Evolutionary conservation across 768 basidiomycete genomes (phyloP), one percentile per base, ranked within the genome.

Genomic region (Boletus barrowsii): DNA sequence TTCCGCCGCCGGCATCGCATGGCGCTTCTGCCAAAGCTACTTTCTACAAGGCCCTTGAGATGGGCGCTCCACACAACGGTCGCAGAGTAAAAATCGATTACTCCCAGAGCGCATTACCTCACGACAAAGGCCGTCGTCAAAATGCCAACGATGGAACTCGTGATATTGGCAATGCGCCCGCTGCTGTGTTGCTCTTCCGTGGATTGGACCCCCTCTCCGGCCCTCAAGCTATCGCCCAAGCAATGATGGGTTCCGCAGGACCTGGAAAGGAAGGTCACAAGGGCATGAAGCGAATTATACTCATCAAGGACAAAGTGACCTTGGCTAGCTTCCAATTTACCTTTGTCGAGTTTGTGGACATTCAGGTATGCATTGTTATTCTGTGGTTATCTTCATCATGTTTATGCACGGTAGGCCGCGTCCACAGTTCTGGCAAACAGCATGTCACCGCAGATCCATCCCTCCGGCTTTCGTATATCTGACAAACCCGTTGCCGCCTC

Each of bases 21-120:
- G 91, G 90, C 29, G 90, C 90, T 24, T 81, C 89, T 24, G 87
- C 86, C 15, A 81, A 83, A 9, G 73, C 84, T 10, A 78, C 80
- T 33, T 93, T 82, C 70, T 85, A 87, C 71, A 87, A 85, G 60
- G 86, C 87, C 8, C 74, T 90, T 49, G 88, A 90, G 68, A 79
- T 80, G 1, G 86, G 88, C 24, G 67, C 75, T 13, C 82, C 85
- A 26, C 87, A 87, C 54, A 87, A 84, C 60, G 93, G 92, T 13
- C 85, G 90, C 46, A 79, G 92, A 60, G 87, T 96, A 67, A 96
- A 96, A 74, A 92, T 99, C 64, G 95, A 99, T 73, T 99, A 90
- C 67, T 93, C 95, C 4, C 85, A 93, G 73, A 90, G 87, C 59
- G 87, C 87, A 26, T 80, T 82, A 29, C 90, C 87, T 26, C 80